These are phyloP conservation scores for Nakaseomyces glabratus DNA, from an alignment of 1,139 yeast species.

Conservation along the genomic window DNA sequence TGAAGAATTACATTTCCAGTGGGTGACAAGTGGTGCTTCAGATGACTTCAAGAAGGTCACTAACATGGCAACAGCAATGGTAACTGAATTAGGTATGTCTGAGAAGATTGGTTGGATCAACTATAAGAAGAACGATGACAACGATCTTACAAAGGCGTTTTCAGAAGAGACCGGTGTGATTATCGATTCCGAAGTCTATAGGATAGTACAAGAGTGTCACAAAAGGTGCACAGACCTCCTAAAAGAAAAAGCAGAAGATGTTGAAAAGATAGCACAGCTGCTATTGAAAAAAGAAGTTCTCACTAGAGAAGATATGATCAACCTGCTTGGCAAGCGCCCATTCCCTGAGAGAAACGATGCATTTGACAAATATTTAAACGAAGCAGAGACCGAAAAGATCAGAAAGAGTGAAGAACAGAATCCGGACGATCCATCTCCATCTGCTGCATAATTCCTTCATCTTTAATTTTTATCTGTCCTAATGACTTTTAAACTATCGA, in stretches of 20 bases:
- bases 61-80: slow-evolving; percentile 89
- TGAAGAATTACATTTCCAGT: slow-evolving; percentile 80
- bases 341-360: slow-evolving; percentile 74
- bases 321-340: slow-evolving; percentile 64
- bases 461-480: no score
- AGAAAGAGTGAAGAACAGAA: slow-evolving; percentile 14
- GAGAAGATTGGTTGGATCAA: slow-evolving; percentile 61
- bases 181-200: slow-evolving; percentile 58
- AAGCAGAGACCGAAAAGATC: slow-evolving; percentile 22
- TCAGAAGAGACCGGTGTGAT: slow-evolving; percentile 60
- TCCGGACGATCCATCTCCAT: slow-evolving; percentile 6
- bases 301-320: slow-evolving; percentile 75
- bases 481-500: no score
- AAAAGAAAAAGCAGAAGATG: slow-evolving; percentile 50
- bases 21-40: slow-evolving; percentile 91
- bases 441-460: slow-evolving; percentile 5
- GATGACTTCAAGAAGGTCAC: slow-evolving; percentile 98
- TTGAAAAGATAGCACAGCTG: slow-evolving; percentile 62
- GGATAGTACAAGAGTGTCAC: slow-evolving; percentile 49
- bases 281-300: slow-evolving; percentile 60
- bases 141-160: slow-evolving; percentile 57
- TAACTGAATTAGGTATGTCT: slow-evolving; percentile 86
- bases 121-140: slow-evolving; percentile 42
- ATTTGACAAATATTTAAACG: slow-evolving; percentile 64
- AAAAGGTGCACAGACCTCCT: slow-evolving; percentile 46